phyloP scores from a whole-genome alignment of 805 yeast species.

The Middelhovenomyces tepae region DNA sequence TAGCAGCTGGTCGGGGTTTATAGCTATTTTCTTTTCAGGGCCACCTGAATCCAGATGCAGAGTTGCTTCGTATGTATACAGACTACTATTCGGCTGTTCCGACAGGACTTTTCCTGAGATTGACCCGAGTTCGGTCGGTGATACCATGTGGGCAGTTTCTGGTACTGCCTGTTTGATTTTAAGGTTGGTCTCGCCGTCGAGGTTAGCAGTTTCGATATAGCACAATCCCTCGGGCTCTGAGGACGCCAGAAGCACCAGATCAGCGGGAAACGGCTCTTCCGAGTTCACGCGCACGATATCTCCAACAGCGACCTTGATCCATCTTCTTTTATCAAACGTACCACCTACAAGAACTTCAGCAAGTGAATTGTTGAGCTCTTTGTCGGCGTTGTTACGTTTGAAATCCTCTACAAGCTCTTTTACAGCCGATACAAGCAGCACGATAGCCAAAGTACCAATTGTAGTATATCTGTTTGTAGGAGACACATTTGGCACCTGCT shows the following conservation, averaged over 20 bases:
- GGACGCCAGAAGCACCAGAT: slow-evolving; percentile 70
- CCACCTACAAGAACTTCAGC: slow-evolving; percentile 56
- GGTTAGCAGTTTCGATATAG: slow-evolving; percentile 92
- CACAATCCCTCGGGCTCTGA: slow-evolving; percentile 98
- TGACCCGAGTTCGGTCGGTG: slow-evolving; percentile 48
- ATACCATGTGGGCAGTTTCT: slow-evolving; percentile 67
- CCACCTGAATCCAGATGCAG: slow-evolving; percentile 33
- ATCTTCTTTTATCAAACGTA: slow-evolving; percentile 55
- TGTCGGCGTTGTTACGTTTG: slow-evolving; percentile 81
- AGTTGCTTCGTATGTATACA: slow-evolving; percentile 94
- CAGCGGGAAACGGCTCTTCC: slow-evolving; percentile 93
- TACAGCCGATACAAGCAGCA: slow-evolving; percentile 79
- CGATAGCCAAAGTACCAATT: slow-evolving; percentile 80
- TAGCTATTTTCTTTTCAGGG: slow-evolving; percentile 39
- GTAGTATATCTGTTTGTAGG: slow-evolving; percentile 97
- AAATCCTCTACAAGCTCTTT: slow-evolving; percentile 88
- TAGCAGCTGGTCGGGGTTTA: slow-evolving; percentile 84
- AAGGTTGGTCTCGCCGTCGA: slow-evolving; percentile 96
- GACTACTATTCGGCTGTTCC: slow-evolving; percentile 88
- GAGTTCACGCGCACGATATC: slow-evolving; percentile 77
- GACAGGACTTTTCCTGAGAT: slow-evolving; percentile 58
- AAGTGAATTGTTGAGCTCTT: slow-evolving; percentile 73
- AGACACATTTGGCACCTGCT: slow-evolving; percentile 93
- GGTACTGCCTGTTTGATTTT: slow-evolving; percentile 83
- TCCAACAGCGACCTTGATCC: slow-evolving; percentile 89